Conservation (phyloP, 345 rosid genomes). For the Orychophragmus violaceus region DNA sequence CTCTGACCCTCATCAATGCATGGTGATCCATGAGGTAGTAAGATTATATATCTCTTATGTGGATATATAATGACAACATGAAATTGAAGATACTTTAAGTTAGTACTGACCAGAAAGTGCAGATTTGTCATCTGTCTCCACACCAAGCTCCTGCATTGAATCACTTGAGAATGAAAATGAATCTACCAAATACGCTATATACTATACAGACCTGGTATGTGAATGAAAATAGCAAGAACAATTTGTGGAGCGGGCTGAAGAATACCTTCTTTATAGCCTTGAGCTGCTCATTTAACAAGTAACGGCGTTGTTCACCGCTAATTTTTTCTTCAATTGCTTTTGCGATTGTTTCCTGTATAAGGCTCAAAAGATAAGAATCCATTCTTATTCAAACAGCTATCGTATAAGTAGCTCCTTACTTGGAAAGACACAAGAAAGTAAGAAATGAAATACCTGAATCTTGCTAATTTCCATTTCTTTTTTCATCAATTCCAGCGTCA, state of each 20-base stretch:
- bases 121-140: neutral
- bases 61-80: neutral
- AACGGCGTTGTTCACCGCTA: slow-evolving; percentile 97
- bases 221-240: slow-evolving; percentile 2
- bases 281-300: slow-evolving; percentile 94
- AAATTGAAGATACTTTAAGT: neutral
- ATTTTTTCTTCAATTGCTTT: slow-evolving; percentile 98
- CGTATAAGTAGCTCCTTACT: neutral
- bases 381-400: neutral
- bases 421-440: neutral
- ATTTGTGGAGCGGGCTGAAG: neutral
- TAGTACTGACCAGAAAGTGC: neutral
- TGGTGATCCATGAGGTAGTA: neutral
- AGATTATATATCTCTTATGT: neutral
- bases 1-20: neutral
- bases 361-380: slow-evolving; percentile 13
- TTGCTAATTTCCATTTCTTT: slow-evolving; percentile 97
- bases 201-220: neutral
- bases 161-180: neutral
- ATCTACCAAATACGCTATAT: neutral
- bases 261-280: slow-evolving; percentile 19
- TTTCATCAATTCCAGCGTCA: slow-evolving; percentile 28
- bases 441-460: slow-evolving; percentile 63
- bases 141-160: neutral
- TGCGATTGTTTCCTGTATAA: slow-evolving; percentile 77